Conservation (phyloP, 2,329 filamentous ascomycete species). For the Akanthomyces muscarius region DNA sequence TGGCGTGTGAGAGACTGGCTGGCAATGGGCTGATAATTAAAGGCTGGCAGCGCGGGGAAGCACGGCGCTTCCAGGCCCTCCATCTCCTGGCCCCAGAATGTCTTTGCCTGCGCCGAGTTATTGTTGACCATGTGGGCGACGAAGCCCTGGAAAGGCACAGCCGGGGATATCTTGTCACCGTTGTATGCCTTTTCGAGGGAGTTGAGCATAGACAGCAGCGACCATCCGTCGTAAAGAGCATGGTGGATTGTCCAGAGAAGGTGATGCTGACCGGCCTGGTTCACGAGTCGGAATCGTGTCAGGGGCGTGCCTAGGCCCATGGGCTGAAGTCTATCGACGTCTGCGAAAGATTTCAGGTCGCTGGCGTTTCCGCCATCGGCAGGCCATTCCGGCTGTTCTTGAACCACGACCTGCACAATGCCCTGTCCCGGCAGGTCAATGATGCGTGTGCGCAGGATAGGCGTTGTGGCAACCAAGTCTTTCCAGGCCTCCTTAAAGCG, state of each 20-base stretch:
- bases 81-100: slow-evolving; percentile 6
- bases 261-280: slow-evolving; percentile 14
- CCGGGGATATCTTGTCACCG: background rate
- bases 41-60: slow-evolving; percentile 1
- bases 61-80: slow-evolving; percentile 2
- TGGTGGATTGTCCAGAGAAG: slow-evolving; percentile 32
- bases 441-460: slow-evolving; percentile 9
- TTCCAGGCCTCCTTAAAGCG: slow-evolving; percentile 4
- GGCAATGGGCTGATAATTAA: background rate
- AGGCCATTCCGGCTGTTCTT: background rate
- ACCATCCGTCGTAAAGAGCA: slow-evolving; percentile 32
- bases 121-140: slow-evolving; percentile 2
- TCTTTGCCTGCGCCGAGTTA: background rate
- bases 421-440: slow-evolving; percentile 9
- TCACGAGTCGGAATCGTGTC: slow-evolving; percentile 2
- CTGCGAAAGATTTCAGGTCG: background rate
- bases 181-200: background rate
- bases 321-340: background rate
- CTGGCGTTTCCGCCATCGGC: background rate
- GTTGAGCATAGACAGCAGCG: slow-evolving; percentile 13
- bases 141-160: slow-evolving; percentile 5
- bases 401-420: slow-evolving; percentile 4
- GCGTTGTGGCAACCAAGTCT: background rate
- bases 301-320: slow-evolving; percentile 6
- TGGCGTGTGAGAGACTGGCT: background rate